phyloP scores from a whole-genome alignment of 2,329 filamentous ascomycete genomes.

The Phaeosphaeria sp. region DNA sequence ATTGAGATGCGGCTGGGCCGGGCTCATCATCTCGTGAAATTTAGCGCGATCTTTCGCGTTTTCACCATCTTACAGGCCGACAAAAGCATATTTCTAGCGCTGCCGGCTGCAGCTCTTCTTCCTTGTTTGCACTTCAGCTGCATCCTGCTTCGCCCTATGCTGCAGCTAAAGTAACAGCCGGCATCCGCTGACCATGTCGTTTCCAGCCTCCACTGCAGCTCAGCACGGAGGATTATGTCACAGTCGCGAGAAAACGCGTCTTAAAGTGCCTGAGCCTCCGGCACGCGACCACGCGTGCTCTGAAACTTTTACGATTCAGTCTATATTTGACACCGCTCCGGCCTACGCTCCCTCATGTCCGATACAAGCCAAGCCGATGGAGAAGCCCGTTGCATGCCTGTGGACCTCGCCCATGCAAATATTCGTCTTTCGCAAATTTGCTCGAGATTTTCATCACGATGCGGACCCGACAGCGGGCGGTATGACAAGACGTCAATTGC shows the following conservation, averaged over 20 bases:
- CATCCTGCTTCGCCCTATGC: conserved; percentile 19
- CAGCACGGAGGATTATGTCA: conserved; percentile 35
- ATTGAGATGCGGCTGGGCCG: conserved; percentile 32
- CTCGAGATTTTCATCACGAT: conserved; percentile 29
- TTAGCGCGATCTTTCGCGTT: conserved; percentile 36
- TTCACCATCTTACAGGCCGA: conserved; percentile 16
- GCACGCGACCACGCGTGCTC: conserved; percentile 38
- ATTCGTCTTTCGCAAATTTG: conserved; percentile 32
- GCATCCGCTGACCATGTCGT: conserved; percentile 29
- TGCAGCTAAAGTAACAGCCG: conserved; percentile 41
- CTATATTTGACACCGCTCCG: conserved; percentile 36
- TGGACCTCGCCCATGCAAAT: conserved; percentile 18
- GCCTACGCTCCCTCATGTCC: conserved; percentile 28
- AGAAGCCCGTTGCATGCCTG: conserved; percentile 26
- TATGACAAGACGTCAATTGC: conserved; percentile 28
- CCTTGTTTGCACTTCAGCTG: conserved; percentile 21
- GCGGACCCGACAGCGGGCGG: conserved; percentile 20
- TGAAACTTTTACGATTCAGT: conserved; percentile 25
- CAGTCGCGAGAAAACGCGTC: conserved; percentile 43
- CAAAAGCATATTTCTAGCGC: conserved; percentile 34
- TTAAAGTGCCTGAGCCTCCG: conserved; percentile 35
- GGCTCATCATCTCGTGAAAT: conserved; percentile 25
- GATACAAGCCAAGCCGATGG: conserved; percentile 25
- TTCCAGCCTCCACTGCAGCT: conserved; percentile 29
- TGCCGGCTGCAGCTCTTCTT: conserved; percentile 29